A percentile compares a stretch with the other conserved stretches of the same genome.
Evolutionary conservation across 192 early-diverging fungal species (phyloP).

Genomic region (Coemansia sp.): DNA sequence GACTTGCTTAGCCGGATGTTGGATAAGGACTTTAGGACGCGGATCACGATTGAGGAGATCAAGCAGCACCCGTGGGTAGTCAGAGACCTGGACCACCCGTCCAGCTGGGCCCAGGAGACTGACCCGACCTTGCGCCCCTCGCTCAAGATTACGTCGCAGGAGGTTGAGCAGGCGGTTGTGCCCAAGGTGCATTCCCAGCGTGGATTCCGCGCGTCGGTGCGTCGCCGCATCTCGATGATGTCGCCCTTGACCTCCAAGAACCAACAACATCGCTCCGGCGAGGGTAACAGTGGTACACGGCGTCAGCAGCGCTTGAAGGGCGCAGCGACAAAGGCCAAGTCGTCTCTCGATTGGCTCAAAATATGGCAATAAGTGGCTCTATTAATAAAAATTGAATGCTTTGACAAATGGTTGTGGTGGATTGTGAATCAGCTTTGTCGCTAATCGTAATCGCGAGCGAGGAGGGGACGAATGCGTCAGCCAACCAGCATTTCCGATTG

Average conservation of each 20-base stretch:
- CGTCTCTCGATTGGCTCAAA: conserved; percentile 54
- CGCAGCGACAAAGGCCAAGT: conserved; percentile 43
- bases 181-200: conserved; percentile 40
- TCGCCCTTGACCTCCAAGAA: conserved; percentile 16
- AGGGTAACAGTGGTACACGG: neutral
- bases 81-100: conserved; percentile 62
- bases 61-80: conserved; percentile 94
- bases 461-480: neutral
- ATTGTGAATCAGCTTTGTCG: neutral
- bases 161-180: conserved; percentile 61
- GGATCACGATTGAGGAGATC: conserved; percentile 86
- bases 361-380: conserved; percentile 29
- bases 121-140: conserved; percentile 69
- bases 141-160: conserved; percentile 79
- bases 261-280: conserved; percentile 10
- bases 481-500: neutral
- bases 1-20: conserved; percentile 76
- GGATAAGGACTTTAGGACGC: conserved; percentile 81
- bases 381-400: neutral
- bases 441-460: neutral
- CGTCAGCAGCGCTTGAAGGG: conserved; percentile 5
- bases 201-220: conserved; percentile 46
- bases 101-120: conserved; percentile 75
- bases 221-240: conserved; percentile 50
- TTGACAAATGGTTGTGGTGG: neutral